Evolutionary conservation across 2,329 filamentous ascomycete genomes (phyloP), one percentile per base, ranked within the genome.

Genomic region (Fusarium sp.): DNA sequence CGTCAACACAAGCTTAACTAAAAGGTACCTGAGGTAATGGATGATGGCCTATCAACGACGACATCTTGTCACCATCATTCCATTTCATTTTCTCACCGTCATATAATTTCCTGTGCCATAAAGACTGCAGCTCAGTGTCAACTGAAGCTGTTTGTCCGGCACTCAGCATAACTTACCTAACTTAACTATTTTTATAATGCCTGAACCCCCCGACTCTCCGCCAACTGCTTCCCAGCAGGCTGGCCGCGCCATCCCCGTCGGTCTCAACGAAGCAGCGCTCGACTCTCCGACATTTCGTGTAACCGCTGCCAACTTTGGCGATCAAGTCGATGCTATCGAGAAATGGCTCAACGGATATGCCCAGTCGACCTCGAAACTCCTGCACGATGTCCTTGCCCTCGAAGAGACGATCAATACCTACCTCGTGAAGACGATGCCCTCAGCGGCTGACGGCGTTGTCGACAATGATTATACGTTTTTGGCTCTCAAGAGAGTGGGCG

Each of bases 231-330:
- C 70, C 43, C 62, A 59, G 67, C 62, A 71, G 38, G 57, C 72
- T 52, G 71, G 62, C 71, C 68, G 67, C 64, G 66, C 69, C 66
- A 84, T 89, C 60, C 94, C 96, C 44, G 94, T 98, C 36, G 90
- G 91, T 65, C 87, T 98, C 73, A 96, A 95, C 82, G 96, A 99
- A 87, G 96, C 96, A 51, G 92, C 94, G 21, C 92, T 98, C 82
- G 96, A 99, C 81, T 98, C 94, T 39, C 96, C 96, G 26, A 97
- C 94, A 36, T 98, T 98, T 80, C 93, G 96, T 70, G 93, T 94
- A 46, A 93, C 93, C 22, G 89, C 93, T 42, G 83, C 92, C 46
- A 94, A 98, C 82, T 97, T 97, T 77, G 87, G 89, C 67, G 96
- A 98, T 70, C 95, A 99, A 82, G 89, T 97, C 75, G 96, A 98